Evolutionary conservation across 2,329 filamentous ascomycete genomes (phyloP).

Genomic region (Fusarium pseudoanthophilum): DNA sequence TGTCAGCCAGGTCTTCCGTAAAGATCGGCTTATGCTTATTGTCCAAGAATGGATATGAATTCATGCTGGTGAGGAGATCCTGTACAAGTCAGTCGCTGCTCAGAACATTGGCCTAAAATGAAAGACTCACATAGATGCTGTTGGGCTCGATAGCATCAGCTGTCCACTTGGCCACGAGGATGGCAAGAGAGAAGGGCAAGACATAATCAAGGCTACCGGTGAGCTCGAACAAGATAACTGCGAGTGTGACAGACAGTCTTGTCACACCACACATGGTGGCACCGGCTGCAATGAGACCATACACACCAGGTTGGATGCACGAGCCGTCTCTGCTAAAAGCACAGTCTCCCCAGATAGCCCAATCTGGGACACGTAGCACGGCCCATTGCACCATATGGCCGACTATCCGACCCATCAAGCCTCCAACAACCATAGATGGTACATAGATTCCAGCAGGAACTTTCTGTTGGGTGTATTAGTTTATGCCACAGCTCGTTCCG

Average conservation of each 20-base stretch:
- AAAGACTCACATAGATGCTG: constrained; percentile 81
- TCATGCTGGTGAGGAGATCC: constrained; percentile 96
- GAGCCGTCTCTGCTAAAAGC: constrained; percentile 75
- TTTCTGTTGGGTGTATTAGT: constrained; percentile 65
- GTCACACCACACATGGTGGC: constrained; percentile 99
- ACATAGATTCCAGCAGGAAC: constrained; percentile 97
- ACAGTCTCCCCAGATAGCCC: constrained; percentile 80
- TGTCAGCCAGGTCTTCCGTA: constrained; percentile 87
- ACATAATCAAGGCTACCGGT: constrained; percentile 96
- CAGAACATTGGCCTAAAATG: too few species aligned
- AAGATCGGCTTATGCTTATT: constrained; percentile 94
- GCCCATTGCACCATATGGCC: constrained; percentile 87
- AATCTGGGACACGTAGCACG: constrained; percentile 77
- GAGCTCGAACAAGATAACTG: constrained; percentile 94
- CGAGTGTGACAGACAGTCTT: constrained; percentile 88
- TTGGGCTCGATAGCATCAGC: constrained; percentile 93
- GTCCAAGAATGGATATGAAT: constrained; percentile 96
- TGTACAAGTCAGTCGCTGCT: constrained; percentile 47
- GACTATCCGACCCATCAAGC: constrained; percentile 86
- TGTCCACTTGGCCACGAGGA: constrained; percentile 97
- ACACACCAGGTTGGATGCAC: constrained; percentile 96
- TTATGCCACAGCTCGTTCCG: not conserved
- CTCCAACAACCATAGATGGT: constrained; percentile 97
- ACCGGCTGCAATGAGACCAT: constrained; percentile 92
- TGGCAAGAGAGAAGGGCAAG: constrained; percentile 89